Conservation (phyloP, 495 filamentous ascomycete genomes). For the Terfezia claveryi region DNA sequence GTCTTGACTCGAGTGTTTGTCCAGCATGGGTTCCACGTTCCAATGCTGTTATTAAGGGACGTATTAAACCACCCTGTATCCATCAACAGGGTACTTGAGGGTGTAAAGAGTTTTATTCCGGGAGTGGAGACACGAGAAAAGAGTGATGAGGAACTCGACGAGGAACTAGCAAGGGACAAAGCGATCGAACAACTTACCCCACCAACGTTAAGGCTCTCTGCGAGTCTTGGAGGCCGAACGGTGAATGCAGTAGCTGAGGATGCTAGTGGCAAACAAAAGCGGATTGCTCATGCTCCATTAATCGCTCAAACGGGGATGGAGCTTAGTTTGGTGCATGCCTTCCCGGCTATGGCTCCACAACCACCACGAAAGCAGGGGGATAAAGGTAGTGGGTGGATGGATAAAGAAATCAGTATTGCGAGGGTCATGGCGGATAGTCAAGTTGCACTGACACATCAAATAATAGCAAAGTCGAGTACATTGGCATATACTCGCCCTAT, state of each 20-base stretch:
- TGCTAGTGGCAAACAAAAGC: conserved; percentile 1
- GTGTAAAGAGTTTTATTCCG: not conserved
- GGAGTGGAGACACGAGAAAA: not conserved
- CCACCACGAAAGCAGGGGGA: conserved; percentile 1
- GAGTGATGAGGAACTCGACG: not conserved
- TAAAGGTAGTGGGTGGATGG: not conserved
- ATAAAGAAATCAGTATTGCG: conserved; percentile 1
- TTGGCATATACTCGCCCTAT: not conserved
- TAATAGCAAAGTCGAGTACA: conserved; percentile 6
- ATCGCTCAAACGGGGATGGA: conserved; percentile 6
- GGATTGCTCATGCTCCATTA: not conserved
- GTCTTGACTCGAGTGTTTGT: not conserved
- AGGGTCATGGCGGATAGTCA: conserved; percentile 8
- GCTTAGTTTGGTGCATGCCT: conserved; percentile 5
- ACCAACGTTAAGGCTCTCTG: conserved; percentile 4
- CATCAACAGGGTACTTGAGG: too few relatives aligned
- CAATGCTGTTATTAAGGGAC: conserved; percentile 5
- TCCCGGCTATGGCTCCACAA: conserved; percentile 7
- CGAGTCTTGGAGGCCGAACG: conserved; percentile 3
- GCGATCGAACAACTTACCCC: not conserved
- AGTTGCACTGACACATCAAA: conserved; percentile 3
- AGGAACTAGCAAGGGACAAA: not conserved
- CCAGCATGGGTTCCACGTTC: conserved; percentile 11
- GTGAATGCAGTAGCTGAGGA: not conserved
- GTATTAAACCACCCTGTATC: conserved; percentile 8